Conservation (phyloP, 805 yeast species). For the Wilhelminamyces savonicus region DNA sequence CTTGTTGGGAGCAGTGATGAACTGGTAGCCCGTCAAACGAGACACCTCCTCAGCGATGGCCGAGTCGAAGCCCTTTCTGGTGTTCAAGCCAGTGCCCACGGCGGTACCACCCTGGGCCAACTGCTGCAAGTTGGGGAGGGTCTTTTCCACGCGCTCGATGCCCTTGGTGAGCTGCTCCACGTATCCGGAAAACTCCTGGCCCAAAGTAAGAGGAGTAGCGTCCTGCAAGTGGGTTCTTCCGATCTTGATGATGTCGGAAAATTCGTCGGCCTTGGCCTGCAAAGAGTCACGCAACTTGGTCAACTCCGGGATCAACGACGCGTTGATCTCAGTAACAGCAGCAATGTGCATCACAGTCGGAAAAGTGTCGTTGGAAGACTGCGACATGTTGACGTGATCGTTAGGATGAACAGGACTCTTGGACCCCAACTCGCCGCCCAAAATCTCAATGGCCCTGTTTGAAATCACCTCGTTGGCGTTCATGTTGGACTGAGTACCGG, state of each 20-base stretch:
- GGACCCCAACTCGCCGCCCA: slow-evolving; percentile 90
- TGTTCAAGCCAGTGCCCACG: slow-evolving; percentile 97
- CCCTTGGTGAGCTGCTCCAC: slow-evolving; percentile 91
- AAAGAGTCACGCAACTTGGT: slow-evolving; percentile 73
- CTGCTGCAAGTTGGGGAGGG: slow-evolving; percentile 68
- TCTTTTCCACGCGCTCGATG: slow-evolving; percentile 73
- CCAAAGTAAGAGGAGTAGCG: slow-evolving; percentile 95
- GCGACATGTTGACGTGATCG: slow-evolving; percentile 97
- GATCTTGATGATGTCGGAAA: slow-evolving; percentile 85
- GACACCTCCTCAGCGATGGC: slow-evolving; percentile 84
- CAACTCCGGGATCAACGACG: slow-evolving; percentile 75
- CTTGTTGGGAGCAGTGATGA: slow-evolving; percentile 95
- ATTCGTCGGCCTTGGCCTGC: slow-evolving; percentile 73
- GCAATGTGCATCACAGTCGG: slow-evolving; percentile 99
- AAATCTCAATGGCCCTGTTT: slow-evolving; percentile 93
- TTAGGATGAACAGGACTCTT: slow-evolving; percentile 96
- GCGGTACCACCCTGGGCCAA: slow-evolving; percentile 99
- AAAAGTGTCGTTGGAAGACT: slow-evolving; percentile 98
- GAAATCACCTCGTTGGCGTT: slow-evolving; percentile 98
- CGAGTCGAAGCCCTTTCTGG: slow-evolving; percentile 82
- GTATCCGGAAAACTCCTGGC: slow-evolving; percentile 97
- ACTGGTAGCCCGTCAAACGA: slow-evolving; percentile 79
- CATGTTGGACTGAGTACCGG: slow-evolving; percentile 98
- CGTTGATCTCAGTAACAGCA: slow-evolving; percentile 82
- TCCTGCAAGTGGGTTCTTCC: slow-evolving; percentile 99